Percentiles rank a stretch among this genome's conserved stretches.
Evolutionary conservation across 768 basidiomycete genomes (phyloP).

Genomic region (Tremella yokohamensis): DNA sequence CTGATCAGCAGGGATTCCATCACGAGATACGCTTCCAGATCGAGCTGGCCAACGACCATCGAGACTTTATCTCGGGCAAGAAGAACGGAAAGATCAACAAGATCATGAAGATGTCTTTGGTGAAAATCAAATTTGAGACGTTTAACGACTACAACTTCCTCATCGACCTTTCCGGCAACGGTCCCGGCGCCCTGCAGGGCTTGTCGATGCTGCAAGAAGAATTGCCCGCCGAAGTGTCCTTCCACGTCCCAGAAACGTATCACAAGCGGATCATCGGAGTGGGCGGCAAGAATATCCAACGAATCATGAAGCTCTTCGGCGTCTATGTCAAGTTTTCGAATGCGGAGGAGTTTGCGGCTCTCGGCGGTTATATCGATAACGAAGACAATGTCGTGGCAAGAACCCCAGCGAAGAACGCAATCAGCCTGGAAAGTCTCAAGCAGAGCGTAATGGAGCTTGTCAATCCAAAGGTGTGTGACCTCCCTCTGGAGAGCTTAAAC

Average conservation of each 20-base stretch:
- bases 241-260: slow-evolving; percentile 96
- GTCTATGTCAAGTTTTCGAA: slow-evolving; percentile 99
- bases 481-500: not conserved
- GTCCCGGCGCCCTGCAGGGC: slow-evolving; percentile 79
- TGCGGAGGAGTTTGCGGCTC: slow-evolving; percentile 89
- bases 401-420: slow-evolving; percentile 95
- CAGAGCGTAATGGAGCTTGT: slow-evolving; percentile 97
- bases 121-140: slow-evolving; percentile 98
- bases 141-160: slow-evolving; percentile 87
- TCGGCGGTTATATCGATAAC: slow-evolving; percentile 93
- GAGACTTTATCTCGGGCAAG: slow-evolving; percentile 98
- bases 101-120: slow-evolving; percentile 95
- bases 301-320: slow-evolving; percentile 99
- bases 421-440: slow-evolving; percentile 90
- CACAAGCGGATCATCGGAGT: slow-evolving; percentile 99
- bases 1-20: slow-evolving; percentile 67
- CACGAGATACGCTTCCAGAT: slow-evolving; percentile 98
- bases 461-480: slow-evolving; percentile 73
- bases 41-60: slow-evolving; percentile 93
- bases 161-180: slow-evolving; percentile 82
- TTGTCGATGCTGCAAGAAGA: slow-evolving; percentile 89
- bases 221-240: slow-evolving; percentile 95
- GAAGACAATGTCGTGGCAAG: slow-evolving; percentile 99
- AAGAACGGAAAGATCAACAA: slow-evolving; percentile 99
- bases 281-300: slow-evolving; percentile 93